Evolutionary conservation across 306 rosid species (phyloP), one percentile per base, ranked within the genome.

Genomic region (Neltuma alba): DNA sequence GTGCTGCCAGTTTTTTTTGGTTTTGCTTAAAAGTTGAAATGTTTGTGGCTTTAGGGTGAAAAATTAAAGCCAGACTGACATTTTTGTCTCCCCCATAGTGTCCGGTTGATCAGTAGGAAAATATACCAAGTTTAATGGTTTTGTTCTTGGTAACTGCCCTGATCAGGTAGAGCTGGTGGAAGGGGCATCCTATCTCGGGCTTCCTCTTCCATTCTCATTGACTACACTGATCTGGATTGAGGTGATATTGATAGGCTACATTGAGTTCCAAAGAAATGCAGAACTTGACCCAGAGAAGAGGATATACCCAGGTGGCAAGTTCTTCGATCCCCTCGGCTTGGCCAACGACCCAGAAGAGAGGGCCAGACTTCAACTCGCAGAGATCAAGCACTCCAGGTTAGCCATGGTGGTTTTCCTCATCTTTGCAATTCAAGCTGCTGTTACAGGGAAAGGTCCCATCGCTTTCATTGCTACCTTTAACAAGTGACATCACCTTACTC

Each of bases 231-330:
- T 92, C 31, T 89, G 93, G 97, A 92, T 90, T 28, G 97, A 92
- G 78, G 97, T 90, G 58, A 7, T 90, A 74, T 38, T 92, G 37
- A 87, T 92, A 7, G 97, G 93, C 5, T 92, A 89, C 93, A 92
- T 92, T 45, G 92, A 92, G 75, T 86, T 86, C 80, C 97, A 90
- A 72, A 87, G 97, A 65, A 92, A 92, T 45, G 91, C 93, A 57
- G 96, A 92, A 44, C 93, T 92, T 61, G 93, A 90, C 80, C 91
- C 88, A 14, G 95, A 92, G 85, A 90, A 74, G 74, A 87, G 95
- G 89, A 20, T 92, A 37, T 92, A 92, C 83, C 97, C 95, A 0
- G 95, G 97, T 0, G 97, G 97, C 9, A 77, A 79, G 45, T 92
- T 85, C 87, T 92, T 92, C 5, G 97, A 92, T 67, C 97, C 95